Percentiles rank a stretch among this genome's conserved stretches.
phyloP scores from a whole-genome alignment of 2,329 filamentous ascomycete species.

The Stagonosporopsis vannaccii region DNA sequence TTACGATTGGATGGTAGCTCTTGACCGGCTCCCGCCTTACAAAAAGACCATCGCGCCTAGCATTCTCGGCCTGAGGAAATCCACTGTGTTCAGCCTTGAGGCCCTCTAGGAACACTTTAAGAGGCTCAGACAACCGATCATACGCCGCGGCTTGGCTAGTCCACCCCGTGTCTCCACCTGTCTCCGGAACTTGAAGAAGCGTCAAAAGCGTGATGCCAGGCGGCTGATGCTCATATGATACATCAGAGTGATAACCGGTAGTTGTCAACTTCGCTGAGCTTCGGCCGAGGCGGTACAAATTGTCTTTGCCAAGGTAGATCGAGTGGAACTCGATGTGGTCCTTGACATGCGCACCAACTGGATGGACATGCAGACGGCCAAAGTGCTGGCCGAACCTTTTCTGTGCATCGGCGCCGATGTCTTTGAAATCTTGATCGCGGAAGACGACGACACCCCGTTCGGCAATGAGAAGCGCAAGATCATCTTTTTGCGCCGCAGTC shows the following conservation, averaged over 20 bases:
- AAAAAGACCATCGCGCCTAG: constrained; percentile 43
- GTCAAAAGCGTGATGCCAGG: constrained; percentile 59
- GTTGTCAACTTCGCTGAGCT: constrained; percentile 46
- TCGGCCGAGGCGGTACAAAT: constrained; percentile 35
- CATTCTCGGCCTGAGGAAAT: constrained; percentile 74
- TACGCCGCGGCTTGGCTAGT: constrained; percentile 56
- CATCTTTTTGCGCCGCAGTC: constrained; percentile 54
- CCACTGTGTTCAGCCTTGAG: constrained; percentile 80
- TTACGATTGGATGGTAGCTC: constrained; percentile 61
- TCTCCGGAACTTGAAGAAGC: constrained; percentile 58
- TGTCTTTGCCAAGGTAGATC: constrained; percentile 36
- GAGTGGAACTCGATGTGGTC: constrained; percentile 38
- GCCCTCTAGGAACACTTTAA: constrained; percentile 59
- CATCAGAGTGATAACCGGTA: constrained; percentile 59
- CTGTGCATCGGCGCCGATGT: constrained; percentile 53
- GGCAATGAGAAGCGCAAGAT: constrained; percentile 51
- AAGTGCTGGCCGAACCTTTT: constrained; percentile 56
- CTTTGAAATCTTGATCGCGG: constrained; percentile 57
- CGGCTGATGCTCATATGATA: constrained; percentile 58
- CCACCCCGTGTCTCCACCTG: constrained; percentile 59
- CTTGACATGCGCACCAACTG: constrained; percentile 35
- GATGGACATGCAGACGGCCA: constrained; percentile 40
- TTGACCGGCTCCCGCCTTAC: constrained; percentile 46
- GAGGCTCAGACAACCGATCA: constrained; percentile 41
- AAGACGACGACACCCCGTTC: constrained; percentile 55